Conservation (phyloP, 345 rosid genomes). For the Eucalyptus sp. region DNA sequence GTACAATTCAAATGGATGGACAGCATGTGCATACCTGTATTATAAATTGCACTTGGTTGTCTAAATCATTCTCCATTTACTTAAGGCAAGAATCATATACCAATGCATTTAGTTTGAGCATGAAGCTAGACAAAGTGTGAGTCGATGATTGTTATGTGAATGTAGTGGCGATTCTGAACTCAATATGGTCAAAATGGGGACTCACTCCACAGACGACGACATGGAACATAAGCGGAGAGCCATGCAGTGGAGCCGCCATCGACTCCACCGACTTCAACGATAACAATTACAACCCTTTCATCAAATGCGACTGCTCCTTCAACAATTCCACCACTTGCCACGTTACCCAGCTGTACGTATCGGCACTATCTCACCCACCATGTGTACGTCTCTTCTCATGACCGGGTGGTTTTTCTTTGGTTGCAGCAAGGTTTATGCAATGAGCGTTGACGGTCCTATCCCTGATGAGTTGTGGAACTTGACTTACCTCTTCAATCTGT, state of each 20-base stretch:
- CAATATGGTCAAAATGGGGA: no score
- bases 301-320: constrained; percentile 48
- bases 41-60: not conserved
- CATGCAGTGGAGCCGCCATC: constrained; percentile 16
- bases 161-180: constrained; percentile 5
- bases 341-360: constrained; percentile 17
- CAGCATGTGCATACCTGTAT: not conserved
- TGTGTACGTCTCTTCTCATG: not conserved
- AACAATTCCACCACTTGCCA: constrained; percentile 17
- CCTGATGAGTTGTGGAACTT: constrained; percentile 43
- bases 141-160: not conserved
- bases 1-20: not conserved
- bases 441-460: constrained; percentile 13
- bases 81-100: fast-evolving
- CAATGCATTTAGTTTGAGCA: not conserved
- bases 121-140: not conserved
- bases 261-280: constrained; percentile 1
- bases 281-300: constrained; percentile 24
- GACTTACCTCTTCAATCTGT: constrained; percentile 26
- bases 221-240: no score
- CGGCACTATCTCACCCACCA: not conserved
- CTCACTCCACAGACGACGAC: no score
- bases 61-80: not conserved
- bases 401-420: not conserved
- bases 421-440: constrained; percentile 17